Conservation (phyloP, 1,284 basidiomycete species). For the Spongispora temasekensis region DNA sequence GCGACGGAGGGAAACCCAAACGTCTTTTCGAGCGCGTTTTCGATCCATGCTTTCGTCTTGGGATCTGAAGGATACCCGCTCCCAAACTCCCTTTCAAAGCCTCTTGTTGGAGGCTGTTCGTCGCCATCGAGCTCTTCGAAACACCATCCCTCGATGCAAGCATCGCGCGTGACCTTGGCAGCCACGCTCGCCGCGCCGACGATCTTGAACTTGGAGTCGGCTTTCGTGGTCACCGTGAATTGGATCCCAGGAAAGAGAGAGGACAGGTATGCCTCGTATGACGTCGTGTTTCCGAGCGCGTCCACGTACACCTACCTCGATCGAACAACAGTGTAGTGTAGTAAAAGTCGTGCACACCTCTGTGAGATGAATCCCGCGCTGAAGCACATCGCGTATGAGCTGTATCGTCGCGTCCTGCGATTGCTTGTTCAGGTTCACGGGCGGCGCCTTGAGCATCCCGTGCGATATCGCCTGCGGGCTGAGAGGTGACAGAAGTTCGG, state of each 20-base stretch:
- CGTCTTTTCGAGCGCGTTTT: conserved; percentile 76
- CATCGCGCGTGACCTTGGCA: conserved; percentile 94
- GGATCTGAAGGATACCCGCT: conserved; percentile 95
- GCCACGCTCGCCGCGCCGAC: conserved; percentile 96
- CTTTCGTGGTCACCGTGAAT: conserved; percentile 92
- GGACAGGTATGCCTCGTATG: conserved; percentile 83
- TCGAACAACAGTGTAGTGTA: not conserved
- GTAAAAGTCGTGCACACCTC: conserved; percentile 53
- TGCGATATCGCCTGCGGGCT: conserved; percentile 91
- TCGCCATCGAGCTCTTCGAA: conserved; percentile 58
- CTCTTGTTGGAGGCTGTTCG: conserved; percentile 15
- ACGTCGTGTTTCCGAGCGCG: conserved; percentile 86
- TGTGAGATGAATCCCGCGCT: conserved; percentile 79
- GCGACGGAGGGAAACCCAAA: conserved; percentile 93
- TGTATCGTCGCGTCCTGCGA: conserved; percentile 90
- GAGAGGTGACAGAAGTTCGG: conserved; percentile 17
- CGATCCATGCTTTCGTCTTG: conserved; percentile 88
- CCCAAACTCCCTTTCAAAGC: conserved; percentile 63
- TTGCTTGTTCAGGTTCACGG: conserved; percentile 90
- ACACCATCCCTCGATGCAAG: conserved; percentile 85
- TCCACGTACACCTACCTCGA: conserved; percentile 85
- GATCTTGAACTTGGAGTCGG: conserved; percentile 94
- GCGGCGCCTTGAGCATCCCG: conserved; percentile 86
- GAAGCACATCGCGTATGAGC: conserved; percentile 82
- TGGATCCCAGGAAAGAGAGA: conserved; percentile 78